Evolutionary conservation across 805 yeast species (phyloP), one percentile per base, ranked within the genome.

Genomic region (Lipomyces orientalis): DNA sequence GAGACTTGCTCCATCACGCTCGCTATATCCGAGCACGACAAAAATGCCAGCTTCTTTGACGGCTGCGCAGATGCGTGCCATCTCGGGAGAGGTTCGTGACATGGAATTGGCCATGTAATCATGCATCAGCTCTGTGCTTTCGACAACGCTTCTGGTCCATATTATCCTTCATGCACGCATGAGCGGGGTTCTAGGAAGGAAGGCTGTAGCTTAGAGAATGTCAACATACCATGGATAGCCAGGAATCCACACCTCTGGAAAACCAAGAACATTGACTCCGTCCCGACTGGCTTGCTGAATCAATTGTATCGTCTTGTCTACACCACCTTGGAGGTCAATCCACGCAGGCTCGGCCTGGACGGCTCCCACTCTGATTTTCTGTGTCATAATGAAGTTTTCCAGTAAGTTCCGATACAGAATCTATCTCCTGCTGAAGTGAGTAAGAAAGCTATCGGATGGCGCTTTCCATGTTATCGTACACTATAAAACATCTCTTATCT

Each of bases 21-120:
- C 46, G 46, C 46, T 39, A 39, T 39, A 39, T 39, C 46, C 46
- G 46, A 39, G 46, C 46, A 39, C 46, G 46, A 39, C 46, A 14
- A 39, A 39, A 39, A 39, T 39, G 46, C 46, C 46, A 39, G 46
- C 46, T 39, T 39, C 46, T 39, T 6, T 39, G 46, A 39, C 46
- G 46, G 46, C 46, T 39, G 46, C 46, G 46, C 46, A 39, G 46
- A 39, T 39, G 46, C 46, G 46, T 39, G 46, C 46, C 46, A 39
- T 39, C 46, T 39, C 46, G n/a, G 46, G 46, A 39, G 46, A 39
- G 8, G 46, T 39, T 39, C 46, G 46, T 39, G 46, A 39, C 46
- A 39, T 39, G 46, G 46, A 39, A 39, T 39, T 39, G 46, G 46
- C 46, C 46, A 39, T 39, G 46, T 39, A 39, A 39, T 39, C 46